phyloP scores from a whole-genome alignment of 192 early-diverging fungal genomes.

The Coemansia aciculifera region DNA sequence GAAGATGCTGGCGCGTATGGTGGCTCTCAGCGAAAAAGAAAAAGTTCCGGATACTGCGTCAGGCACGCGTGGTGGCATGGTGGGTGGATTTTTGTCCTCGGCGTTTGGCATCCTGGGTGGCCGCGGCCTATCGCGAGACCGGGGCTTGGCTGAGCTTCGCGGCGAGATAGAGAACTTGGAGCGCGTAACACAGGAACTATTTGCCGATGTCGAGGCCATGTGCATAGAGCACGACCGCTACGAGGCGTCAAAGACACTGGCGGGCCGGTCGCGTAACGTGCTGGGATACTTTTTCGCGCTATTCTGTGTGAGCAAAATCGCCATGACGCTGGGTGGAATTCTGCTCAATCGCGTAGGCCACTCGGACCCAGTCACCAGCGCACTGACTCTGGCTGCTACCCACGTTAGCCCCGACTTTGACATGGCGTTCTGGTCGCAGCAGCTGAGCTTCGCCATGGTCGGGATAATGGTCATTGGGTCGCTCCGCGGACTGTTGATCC shows the following conservation, averaged over 20 bases:
- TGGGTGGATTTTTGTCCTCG: constrained; percentile 23
- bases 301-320: constrained; percentile 89
- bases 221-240: constrained; percentile 70
- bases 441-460: constrained; percentile 89
- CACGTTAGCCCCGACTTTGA: constrained; percentile 70
- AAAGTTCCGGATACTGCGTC: constrained; percentile 8
- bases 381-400: constrained; percentile 69
- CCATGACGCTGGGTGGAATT: constrained; percentile 79
- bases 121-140: constrained; percentile 12
- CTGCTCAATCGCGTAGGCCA: constrained; percentile 72
- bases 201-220: constrained; percentile 78
- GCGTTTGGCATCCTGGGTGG: constrained; percentile 27
- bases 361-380: constrained; percentile 80
- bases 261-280: constrained; percentile 77
- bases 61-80: constrained; percentile 6
- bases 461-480: constrained; percentile 86
- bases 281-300: constrained; percentile 84
- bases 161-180: constrained; percentile 57
- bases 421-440: constrained; percentile 83
- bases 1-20: constrained; percentile 57
- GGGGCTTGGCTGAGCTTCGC: constrained; percentile 35
- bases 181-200: constrained; percentile 67
- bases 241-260: constrained; percentile 65
- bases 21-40: constrained; percentile 28
- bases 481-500: constrained; percentile 84